Evolutionary conservation across 371 early-diverging fungal genomes (phyloP).

Genomic region (Apophysomyces ossiformis): DNA sequence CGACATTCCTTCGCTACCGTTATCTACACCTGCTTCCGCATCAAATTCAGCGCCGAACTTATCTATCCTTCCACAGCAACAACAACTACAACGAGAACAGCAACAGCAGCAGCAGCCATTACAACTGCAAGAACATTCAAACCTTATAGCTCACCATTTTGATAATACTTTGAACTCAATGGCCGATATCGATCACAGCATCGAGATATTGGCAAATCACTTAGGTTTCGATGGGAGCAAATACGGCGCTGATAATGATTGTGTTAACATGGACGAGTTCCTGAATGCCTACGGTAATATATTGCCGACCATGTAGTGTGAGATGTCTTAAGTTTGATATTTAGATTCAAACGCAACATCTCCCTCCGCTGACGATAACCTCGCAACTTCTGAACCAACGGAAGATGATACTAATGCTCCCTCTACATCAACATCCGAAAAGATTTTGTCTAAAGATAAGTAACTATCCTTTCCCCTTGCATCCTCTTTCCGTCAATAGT

Average conservation of each 20-base stretch:
- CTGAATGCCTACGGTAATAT: conserved; percentile 14
- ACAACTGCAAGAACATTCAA: not conserved
- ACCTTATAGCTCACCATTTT: conserved; percentile 13
- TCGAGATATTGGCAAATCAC: conserved; percentile 22
- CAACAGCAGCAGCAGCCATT: conserved; percentile 1
- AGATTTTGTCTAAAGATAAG: conserved; percentile 1
- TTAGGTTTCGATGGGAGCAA: conserved; percentile 25
- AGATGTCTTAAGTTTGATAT: not conserved
- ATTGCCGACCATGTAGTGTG: too few species aligned
- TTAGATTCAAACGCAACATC: not conserved
- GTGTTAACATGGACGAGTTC: conserved; percentile 27
- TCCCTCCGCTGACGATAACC: not conserved
- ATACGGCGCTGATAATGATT: not conserved
- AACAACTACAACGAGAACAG: not conserved
- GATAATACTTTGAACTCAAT: conserved; percentile 15
- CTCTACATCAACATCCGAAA: not conserved
- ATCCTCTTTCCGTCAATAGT: not conserved
- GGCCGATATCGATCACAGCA: conserved; percentile 20
- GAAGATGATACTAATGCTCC: not conserved
- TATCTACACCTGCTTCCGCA: conserved; percentile 6
- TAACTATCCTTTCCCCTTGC: not conserved
- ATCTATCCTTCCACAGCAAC: not conserved
- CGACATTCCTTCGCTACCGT: not conserved
- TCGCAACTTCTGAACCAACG: not conserved
- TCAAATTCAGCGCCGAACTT: not conserved